Conservation (phyloP, 1,284 basidiomycete genomes). For the Heimioporus retisporus region DNA sequence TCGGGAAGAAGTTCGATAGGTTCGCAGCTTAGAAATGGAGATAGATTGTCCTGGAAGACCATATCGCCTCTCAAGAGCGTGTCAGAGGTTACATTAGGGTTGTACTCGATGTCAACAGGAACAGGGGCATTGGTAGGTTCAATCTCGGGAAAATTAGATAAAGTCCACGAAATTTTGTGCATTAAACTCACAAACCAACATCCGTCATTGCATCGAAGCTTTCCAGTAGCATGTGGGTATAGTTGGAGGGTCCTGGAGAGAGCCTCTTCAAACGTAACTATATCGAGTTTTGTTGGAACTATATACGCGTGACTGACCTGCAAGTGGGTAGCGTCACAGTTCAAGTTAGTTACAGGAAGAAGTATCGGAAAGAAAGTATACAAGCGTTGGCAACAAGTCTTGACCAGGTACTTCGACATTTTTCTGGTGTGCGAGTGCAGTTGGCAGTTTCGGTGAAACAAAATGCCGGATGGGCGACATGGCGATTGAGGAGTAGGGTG, state of each 20-base stretch:
- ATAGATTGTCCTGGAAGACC: constrained; percentile 40
- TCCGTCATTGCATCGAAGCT: constrained; percentile 23
- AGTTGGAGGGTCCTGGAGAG: constrained; percentile 31
- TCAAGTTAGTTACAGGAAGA: too few relatives aligned
- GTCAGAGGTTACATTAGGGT: constrained; percentile 8
- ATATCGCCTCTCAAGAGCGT: constrained; percentile 30
- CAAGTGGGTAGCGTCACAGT: constrained; percentile 1
- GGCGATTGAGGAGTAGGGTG: too few relatives aligned
- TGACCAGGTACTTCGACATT: constrained; percentile 35
- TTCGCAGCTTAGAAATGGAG: constrained; percentile 25
- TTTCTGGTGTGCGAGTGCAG: constrained; percentile 17
- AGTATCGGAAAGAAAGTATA: constrained; percentile 19
- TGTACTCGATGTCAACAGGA: constrained; percentile 23
- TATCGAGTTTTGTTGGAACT: constrained; percentile 34
- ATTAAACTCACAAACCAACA: constrained; percentile 40
- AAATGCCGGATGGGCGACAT: constrained; percentile 27
- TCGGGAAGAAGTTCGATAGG: constrained; percentile 21
- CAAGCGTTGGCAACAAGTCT: constrained; percentile 30
- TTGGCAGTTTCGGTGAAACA: constrained; percentile 30
- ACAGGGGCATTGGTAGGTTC: constrained; percentile 33
- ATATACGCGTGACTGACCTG: constrained; percentile 42
- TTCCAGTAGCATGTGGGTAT: constrained; percentile 42
- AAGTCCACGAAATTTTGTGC: background rate
- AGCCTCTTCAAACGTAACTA: constrained; percentile 33
- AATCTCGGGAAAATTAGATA: constrained; percentile 27